Evolutionary conservation across 106 monocot species (phyloP).

Genomic region (Amphibolis antarctica): DNA sequence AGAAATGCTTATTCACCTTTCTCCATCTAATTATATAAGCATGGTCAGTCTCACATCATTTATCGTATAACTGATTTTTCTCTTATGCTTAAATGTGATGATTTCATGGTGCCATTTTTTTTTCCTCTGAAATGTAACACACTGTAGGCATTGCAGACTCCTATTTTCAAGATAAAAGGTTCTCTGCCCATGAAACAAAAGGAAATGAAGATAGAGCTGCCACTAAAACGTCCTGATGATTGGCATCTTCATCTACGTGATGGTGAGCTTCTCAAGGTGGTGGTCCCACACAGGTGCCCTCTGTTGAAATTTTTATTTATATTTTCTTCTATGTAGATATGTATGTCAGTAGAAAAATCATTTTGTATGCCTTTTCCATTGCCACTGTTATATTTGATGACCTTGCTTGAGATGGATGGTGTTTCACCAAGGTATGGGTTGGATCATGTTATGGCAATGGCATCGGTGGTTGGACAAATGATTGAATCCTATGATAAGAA

Average conservation of each 20-base stretch:
- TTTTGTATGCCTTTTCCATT: background rate
- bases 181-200: background rate
- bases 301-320: background rate
- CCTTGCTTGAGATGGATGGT: too few relatives aligned
- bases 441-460: too few relatives aligned
- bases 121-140: background rate
- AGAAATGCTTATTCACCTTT: background rate
- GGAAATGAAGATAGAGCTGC: slow-evolving; percentile 29
- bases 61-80: background rate
- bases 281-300: slow-evolving; percentile 71
- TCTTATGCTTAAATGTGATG: too few relatives aligned
- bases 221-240: slow-evolving; percentile 66
- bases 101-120: too few relatives aligned
- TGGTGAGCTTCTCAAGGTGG: slow-evolving; percentile 63
- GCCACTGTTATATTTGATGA: too few relatives aligned
- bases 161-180: slow-evolving; percentile 1
- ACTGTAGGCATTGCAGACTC: slow-evolving; percentile 1
- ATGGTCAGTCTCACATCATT: background rate
- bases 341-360: background rate
- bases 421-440: too few relatives aligned
- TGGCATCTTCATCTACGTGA: slow-evolving; percentile 98
- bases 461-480: too few relatives aligned
- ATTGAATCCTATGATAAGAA: too few relatives aligned
- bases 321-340: background rate
- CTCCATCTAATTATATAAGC: background rate